Evolutionary conservation across 208 protist genomes (phyloP), one percentile per base, ranked within the genome.

Genomic region (Acanthamoeba polyphaga): DNA sequence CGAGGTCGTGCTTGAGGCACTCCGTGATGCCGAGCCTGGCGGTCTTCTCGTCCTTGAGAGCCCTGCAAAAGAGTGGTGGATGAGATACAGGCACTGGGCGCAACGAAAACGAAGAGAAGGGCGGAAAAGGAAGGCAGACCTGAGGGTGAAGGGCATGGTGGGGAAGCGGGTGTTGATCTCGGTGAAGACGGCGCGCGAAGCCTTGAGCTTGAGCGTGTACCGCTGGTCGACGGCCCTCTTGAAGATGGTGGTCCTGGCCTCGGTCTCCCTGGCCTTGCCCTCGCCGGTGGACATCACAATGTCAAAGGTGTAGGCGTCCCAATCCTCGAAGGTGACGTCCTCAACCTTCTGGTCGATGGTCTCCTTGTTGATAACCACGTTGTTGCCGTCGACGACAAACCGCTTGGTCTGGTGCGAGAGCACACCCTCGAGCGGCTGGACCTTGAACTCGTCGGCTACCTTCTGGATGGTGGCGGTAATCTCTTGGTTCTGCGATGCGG

Each of bases 171-270:
- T 89, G 96, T 99, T 98, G 95, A 99, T 98, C 95, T 99, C 98
- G 90, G 98, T 98, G 92, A 99, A 98, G 82, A 99, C 96, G 92
- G 99, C 98, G 93, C 98, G 98, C 19, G 99, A 98, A 85, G 99
- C 98, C 97, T 99, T 99, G 98, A 99, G 98, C 98, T 99, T 99
- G 38, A 99, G 98, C 24, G 97, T 96, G 98, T 99, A 99, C 72
- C 98, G 98, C 49, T 98, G 97, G 93, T 99, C 99, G 13, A 99
- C 96, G 3, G 98, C 96, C 74, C 99, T 98, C 98, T 99, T 99
- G 98, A 98, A 99, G 64, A 99, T 96, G 82, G 96, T 98, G 70
- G 99, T 98, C 76, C 98, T 97, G 17, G 92, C 95, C 64, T 99
- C 97, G 34, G 95, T 95, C 97, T 99, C 98, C 85, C 96, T 98